Base-by-base conservation (phyloP, 352 stramenopile species). In the Pythium insidiosum region DNA sequence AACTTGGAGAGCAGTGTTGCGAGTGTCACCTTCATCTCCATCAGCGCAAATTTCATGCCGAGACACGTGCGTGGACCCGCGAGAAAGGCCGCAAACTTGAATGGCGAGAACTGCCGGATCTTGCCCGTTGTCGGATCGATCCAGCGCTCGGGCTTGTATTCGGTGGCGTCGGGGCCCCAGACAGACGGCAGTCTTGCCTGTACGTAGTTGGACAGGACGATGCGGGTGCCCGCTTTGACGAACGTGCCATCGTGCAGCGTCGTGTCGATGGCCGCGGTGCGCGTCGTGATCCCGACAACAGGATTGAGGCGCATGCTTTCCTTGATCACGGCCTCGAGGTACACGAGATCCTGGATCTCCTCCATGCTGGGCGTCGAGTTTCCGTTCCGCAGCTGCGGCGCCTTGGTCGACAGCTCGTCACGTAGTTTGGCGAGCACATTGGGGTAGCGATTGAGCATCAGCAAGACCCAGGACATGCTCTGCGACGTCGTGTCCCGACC, bases 231-330 rank as follows among this genome's bases (percentile, higher is more conserved):
- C n/a, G n/a, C n/a, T n/a, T n/a, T 25, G n/a, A 76, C 50, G 23
- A n/a, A 53, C 21, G 30, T 51, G 24, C 51, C 49, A 6, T 49
- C 50, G 4, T 6, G 35, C 11, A 81, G 49, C 18, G 56, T 53
- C 16, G 67, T 74, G 19, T 63, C 67, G 30, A 80, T 61, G 3
- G 53, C 40, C 16, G 39, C 50, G 18, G 51, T 28, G 38, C 63
- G 68, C 23, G 37, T 48, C n/a, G 75, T 68, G 6, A 75, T 61
- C 0, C 68, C 66, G 13, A 87, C 78, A 5, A 68, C 65, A 6
- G 78, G 75, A 53, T 83, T 71, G 29, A 93, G 38, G 1, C 78
- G 66, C 28, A 93, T 54, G 4, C 58, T 82, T 41, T 93, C 78
- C 22, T 69, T 66, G 6, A 58, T 21, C 29, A 62, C 43, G 15